Conservation (phyloP, 345 rosid genomes). For the Gossypium australe region DNA sequence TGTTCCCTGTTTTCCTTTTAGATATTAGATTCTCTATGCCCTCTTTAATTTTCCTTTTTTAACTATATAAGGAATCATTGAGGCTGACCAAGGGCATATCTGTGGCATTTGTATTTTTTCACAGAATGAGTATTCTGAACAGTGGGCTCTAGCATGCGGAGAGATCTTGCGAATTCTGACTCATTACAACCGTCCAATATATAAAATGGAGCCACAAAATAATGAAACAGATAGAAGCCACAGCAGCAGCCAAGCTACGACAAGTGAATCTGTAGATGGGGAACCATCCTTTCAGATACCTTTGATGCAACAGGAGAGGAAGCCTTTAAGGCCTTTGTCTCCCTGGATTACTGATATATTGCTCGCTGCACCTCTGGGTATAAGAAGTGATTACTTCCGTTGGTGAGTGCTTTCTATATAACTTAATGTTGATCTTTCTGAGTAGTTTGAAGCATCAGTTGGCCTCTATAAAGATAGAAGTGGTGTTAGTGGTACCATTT, state of each 20-base stretch:
- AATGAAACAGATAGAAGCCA: constrained; percentile 49
- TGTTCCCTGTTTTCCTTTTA: background rate
- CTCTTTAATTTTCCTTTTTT: background rate
- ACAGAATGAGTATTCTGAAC: constrained; percentile 94
- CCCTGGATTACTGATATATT: constrained; percentile 94
- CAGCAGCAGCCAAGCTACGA: constrained; percentile 37
- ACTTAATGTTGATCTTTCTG: background rate
- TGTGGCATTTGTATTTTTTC: constrained; percentile 10
- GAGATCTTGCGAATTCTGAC: constrained; percentile 94
- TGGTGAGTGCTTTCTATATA: constrained; percentile 52
- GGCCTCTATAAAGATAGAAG: background rate
- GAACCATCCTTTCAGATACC: constrained; percentile 41
- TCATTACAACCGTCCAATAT: constrained; percentile 93
- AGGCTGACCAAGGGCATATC: background rate
- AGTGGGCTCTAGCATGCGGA: constrained; percentile 97
- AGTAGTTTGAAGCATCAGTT: background rate
- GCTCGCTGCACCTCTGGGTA: constrained; percentile 88
- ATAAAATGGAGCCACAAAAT: constrained; percentile 54
- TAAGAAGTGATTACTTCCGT: constrained; percentile 93
- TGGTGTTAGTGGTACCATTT: background rate
- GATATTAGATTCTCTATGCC: background rate
- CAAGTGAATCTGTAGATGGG: constrained; percentile 37
- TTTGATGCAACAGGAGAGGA: constrained; percentile 61
- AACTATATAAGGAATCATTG: background rate
- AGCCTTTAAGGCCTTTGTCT: constrained; percentile 85